A percentile compares a stretch with the other conserved stretches of the same genome.
Evolutionary conservation across 1,284 basidiomycete species (phyloP).

Genomic region (Ceratobasidium papillatum): DNA sequence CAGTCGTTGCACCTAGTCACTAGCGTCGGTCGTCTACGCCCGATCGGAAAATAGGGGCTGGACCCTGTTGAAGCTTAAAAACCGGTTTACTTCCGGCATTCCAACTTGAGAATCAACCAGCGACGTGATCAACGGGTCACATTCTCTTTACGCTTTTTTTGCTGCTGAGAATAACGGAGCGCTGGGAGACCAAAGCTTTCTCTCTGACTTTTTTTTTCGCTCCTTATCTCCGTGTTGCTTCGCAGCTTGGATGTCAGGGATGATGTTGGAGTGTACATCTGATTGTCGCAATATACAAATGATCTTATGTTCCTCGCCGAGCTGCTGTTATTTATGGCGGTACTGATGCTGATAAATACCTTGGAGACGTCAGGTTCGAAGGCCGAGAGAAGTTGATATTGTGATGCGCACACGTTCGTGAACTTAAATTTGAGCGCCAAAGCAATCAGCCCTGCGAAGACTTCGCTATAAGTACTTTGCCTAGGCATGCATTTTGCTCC

Average conservation of each 20-base stretch:
- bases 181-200: slow-evolving; percentile 1
- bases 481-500: background rate
- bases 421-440: background rate
- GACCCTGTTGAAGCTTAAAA: background rate
- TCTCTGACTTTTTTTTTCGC: background rate
- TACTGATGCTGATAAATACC: background rate
- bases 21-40: background rate
- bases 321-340: no score
- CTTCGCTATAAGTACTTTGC: background rate
- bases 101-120: slow-evolving; percentile 8
- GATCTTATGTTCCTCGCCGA: background rate
- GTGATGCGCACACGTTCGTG: background rate
- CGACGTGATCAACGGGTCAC: background rate
- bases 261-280: slow-evolving; percentile 14
- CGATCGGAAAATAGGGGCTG: slow-evolving; percentile 4
- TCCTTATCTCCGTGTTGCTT: background rate
- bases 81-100: background rate
- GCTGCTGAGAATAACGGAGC: slow-evolving; percentile 4
- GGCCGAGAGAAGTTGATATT: background rate
- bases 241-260: background rate
- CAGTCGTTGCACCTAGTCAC: no score
- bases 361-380: background rate
- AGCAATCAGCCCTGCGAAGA: background rate
- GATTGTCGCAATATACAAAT: background rate
- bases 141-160: background rate